Conservation (phyloP, 768 basidiomycete genomes). For the Leucocoprinus sp. region DNA sequence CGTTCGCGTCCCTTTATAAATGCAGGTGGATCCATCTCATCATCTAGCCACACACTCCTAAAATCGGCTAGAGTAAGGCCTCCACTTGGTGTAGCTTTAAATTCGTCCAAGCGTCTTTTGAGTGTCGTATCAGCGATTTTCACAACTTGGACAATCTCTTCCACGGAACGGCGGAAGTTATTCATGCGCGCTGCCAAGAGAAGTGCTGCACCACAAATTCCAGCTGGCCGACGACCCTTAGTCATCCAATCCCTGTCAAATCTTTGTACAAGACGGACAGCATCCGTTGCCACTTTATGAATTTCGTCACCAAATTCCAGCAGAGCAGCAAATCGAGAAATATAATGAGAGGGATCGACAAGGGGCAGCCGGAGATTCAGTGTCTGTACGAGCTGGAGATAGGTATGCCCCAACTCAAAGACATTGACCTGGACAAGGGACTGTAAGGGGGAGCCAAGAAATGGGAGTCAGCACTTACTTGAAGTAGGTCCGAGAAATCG, state of each 20-base stretch:
- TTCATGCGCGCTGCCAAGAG: constrained; percentile 97
- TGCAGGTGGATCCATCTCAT: constrained; percentile 88
- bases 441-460: background rate
- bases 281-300: constrained; percentile 85
- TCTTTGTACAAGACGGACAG: constrained; percentile 83
- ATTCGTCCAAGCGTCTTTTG: constrained; percentile 90
- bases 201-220: constrained; percentile 94
- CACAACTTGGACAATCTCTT: constrained; percentile 97
- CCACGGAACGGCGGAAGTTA: constrained; percentile 86
- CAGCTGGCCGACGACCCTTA: constrained; percentile 88
- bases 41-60: constrained; percentile 82
- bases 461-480: constrained; percentile 36
- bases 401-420: constrained; percentile 93
- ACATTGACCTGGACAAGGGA: constrained; percentile 72
- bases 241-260: constrained; percentile 99
- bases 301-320: constrained; percentile 97
- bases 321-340: constrained; percentile 87
- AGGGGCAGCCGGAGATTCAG: constrained; percentile 80
- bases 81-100: constrained; percentile 84
- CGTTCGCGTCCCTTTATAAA: constrained; percentile 70
- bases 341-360: constrained; percentile 95
- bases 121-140: constrained; percentile 97
- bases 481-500: constrained; percentile 94
- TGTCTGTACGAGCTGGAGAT: constrained; percentile 86
- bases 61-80: constrained; percentile 84